Percentiles rank a stretch among this genome's conserved stretches.
Evolutionary conservation across 306 rosid species (phyloP).

Genomic region (Castanopsis chinensis): DNA sequence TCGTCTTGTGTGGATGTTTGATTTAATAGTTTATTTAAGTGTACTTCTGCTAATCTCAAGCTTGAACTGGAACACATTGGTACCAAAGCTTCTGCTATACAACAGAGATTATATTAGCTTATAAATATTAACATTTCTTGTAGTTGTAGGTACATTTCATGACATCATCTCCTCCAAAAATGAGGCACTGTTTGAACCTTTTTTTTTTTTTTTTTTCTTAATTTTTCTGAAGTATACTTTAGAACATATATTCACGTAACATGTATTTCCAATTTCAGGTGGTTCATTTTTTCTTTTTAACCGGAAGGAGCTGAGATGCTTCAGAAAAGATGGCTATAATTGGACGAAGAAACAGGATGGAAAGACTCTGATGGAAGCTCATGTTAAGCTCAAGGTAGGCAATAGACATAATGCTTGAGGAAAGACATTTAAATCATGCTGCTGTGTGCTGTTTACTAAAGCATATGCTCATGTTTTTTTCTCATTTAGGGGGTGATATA

Average conservation of each 20-base stretch:
- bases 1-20: background rate
- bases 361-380: conserved; percentile 88
- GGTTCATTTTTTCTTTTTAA: conserved; percentile 88
- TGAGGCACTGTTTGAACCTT: background rate
- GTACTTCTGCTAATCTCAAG: background rate
- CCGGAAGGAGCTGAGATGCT: conserved; percentile 85
- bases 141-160: background rate
- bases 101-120: background rate
- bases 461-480: background rate
- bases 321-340: conserved; percentile 87
- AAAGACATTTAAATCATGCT: background rate
- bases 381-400: conserved; percentile 84
- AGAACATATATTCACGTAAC: conserved; percentile 25
- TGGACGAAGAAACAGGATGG: conserved; percentile 89
- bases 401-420: background rate
- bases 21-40: background rate
- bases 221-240: background rate
- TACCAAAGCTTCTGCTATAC: background rate
- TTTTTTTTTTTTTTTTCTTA: background rate
- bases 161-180: background rate
- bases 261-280: conserved; percentile 45
- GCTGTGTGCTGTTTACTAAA: conserved; percentile 1
- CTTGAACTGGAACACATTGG: background rate
- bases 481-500: conserved; percentile 13
- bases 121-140: background rate